Evolutionary conservation across 306 rosid species (phyloP).

Genomic region (Phaseolus lunatus): DNA sequence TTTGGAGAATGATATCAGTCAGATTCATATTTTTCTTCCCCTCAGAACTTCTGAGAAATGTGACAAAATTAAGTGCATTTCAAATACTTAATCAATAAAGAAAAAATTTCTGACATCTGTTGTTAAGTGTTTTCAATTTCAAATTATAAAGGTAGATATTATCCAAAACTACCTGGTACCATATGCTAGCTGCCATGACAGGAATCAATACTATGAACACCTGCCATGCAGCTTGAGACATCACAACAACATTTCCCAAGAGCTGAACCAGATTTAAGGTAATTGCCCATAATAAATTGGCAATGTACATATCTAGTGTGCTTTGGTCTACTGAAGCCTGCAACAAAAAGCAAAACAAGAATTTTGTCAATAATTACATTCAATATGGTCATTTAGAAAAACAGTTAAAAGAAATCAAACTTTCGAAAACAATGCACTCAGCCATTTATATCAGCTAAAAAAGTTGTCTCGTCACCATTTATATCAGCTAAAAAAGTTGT

Average conservation of each 20-base stretch:
- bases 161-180: conserved; percentile 52
- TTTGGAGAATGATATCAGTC: not conserved
- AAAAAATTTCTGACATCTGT: not conserved
- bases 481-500: not conserved
- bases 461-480: too few relatives aligned
- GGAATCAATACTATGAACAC: conserved; percentile 51
- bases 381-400: not conserved
- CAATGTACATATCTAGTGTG: conserved; percentile 37
- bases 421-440: not conserved
- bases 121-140: not conserved
- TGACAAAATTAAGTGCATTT: not conserved
- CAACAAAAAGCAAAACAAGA: not conserved
- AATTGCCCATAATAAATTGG: conserved; percentile 4
- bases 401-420: not conserved
- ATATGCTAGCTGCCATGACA: conserved; percentile 52
- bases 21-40: not conserved
- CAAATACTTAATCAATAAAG: not conserved
- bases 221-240: conserved; percentile 51
- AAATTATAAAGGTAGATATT: not conserved
- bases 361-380: conserved; percentile 9
- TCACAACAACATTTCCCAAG: conserved; percentile 41
- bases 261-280: conserved; percentile 6
- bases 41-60: not conserved
- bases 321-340: conserved; percentile 62
- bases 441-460: not conserved